Base-by-base conservation (phyloP, 345 rosid genomes). In the Populus deltoides region DNA sequence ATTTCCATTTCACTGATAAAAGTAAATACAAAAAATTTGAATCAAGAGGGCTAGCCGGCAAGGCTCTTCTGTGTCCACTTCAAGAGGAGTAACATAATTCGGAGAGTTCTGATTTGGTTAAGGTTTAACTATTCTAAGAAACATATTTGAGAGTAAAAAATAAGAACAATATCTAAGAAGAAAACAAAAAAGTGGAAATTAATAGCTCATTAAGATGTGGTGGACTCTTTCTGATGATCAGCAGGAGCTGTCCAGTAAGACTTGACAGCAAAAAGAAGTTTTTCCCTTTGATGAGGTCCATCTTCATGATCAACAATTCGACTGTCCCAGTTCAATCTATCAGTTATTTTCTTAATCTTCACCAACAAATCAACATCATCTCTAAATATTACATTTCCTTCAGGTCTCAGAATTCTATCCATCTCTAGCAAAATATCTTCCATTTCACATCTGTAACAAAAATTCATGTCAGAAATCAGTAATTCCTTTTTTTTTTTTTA, bases 371-470 rank as follows among this genome's bases (percentile, higher is more conserved):
- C 94, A 0, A 91, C 89, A 66, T 87, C 89, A 24, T 91, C 94
- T 59, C 94, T 81, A 20, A 91, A 27, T 18, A 91, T 88, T 27
- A 89, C 78, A 53, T 90, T 82, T 59, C 94, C 94, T 84, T 91
- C 89, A 0, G 94, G 92, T 77, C 94, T 86, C 75, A 91, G 66
- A 47, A 91, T 82, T 35, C 94, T 83, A 22, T 91, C 94, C 90
- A 89, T 91, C 86, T 89, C 92, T 55, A 91, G 61, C 78, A 88
- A 68, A 2, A 88, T 86, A 71, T 89, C 89, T 55, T 91, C 92
- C 78, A 73, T 69, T 72, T 83, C 86, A 75, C 92, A 91, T 76
- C 92, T 89, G 79, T 20, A 66, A 43, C 45, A 68, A 49, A 47
- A 15, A n/a, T 11, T 10, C 11, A 15, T 36, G 49, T 22, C 16